Evolutionary conservation across 2,329 filamentous ascomycete species (phyloP), one percentile per base, ranked within the genome.

Genomic region (Fusarium fracticaudum): DNA sequence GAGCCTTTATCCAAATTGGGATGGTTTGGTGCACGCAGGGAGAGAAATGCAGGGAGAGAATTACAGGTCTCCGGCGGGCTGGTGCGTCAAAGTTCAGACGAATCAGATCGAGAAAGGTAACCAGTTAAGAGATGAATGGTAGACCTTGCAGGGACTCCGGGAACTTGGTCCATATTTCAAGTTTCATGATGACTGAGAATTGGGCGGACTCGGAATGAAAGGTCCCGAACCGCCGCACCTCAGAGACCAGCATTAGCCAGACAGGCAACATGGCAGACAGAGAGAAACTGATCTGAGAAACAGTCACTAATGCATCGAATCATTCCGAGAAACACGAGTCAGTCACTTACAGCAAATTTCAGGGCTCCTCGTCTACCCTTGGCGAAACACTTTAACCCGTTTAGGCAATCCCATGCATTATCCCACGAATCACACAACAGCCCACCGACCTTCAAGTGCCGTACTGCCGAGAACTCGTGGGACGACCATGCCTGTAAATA

Each of bases 21-120:
- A 6, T 15, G 33, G 33, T 35, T 8, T 35, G 2, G 6, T 26
- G n/a, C 3, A 26, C 9, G 6, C 24, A 24, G 24, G 24, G 24
- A 24, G 24, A 24, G 24, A 24, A 24, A 24, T 24, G 24, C 3
- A 26, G 3, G 2, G 6, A 53, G 13, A 15, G 9, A 2, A 35
- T 0, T 8, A 3, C 8, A 1, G 15, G 3, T 9, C 3, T 8
- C n/a, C 3, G 6, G 7, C 10, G 5, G 7, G 17, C 47, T 13
- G 29, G 5, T 3, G 5, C 15, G 3, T 50, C 6, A n/a, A 48
- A 31, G 18, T 14, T 14, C 7, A 47, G 24, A 20, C 8, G 13
- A 20, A 22, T 47, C 5, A 29, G 18, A 15, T 22, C 7, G 12
- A 29, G 12, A 15, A 8, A 29, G 12, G 6, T 4, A 6, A 6